Evolutionary conservation across 176 grass and related monocot genomes (phyloP).

Genomic region (Carex scoparia): DNA sequence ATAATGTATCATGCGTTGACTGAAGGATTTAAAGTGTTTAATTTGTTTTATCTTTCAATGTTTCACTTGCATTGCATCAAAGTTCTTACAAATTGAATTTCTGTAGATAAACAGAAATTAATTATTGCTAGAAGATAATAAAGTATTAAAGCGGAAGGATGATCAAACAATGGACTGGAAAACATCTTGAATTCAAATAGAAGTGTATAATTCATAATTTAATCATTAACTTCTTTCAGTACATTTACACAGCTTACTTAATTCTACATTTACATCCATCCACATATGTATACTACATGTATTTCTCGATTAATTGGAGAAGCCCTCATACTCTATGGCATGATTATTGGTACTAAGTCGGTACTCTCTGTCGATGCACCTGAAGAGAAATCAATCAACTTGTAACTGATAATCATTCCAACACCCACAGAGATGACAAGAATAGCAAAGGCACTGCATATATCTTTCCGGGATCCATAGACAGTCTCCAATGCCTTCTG

Average conservation of each 20-base stretch:
- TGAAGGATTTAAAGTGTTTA: background rate
- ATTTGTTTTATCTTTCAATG: background rate
- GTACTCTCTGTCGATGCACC: background rate
- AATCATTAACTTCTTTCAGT: background rate
- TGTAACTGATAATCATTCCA: slow-evolving; percentile 16
- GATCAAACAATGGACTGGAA: background rate
- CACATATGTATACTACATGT: background rate
- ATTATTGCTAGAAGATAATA: background rate
- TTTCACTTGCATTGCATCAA: background rate
- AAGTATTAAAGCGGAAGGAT: background rate
- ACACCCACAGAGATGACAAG: slow-evolving; percentile 22
- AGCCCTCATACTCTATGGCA: background rate
- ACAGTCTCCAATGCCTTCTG: background rate
- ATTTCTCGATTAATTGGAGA: background rate
- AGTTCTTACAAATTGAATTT: background rate
- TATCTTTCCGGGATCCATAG: slow-evolving; percentile 6
- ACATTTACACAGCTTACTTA: background rate
- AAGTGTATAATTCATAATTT: background rate
- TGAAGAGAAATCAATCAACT: background rate
- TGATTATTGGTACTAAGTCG: background rate
- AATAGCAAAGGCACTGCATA: slow-evolving; percentile 13
- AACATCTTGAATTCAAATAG: background rate
- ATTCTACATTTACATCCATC: background rate
- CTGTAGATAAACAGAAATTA: background rate
- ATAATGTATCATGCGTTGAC: background rate